These are phyloP conservation scores for Physocladia obscura DNA, from an alignment of 192 early-diverging fungal genomes.

Conservation along the genomic window DNA sequence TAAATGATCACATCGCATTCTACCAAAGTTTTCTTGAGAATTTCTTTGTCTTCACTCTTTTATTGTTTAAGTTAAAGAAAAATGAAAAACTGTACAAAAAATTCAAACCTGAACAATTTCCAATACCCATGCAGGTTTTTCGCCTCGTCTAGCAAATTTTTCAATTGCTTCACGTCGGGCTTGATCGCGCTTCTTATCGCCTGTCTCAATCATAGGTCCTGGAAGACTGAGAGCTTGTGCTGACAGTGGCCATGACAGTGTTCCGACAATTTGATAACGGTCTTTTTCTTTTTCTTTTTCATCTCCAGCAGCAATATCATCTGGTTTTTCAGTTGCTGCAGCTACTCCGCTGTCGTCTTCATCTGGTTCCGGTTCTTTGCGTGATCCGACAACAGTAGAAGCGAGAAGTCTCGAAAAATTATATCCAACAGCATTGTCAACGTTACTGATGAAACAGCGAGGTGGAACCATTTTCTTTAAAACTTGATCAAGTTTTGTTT, in stretches of 20 bases:
- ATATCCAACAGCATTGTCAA: conserved; percentile 58
- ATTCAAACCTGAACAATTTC: conserved; percentile 38
- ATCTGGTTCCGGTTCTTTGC: conserved; percentile 41
- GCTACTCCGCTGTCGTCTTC: conserved; percentile 45
- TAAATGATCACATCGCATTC: conserved; percentile 55
- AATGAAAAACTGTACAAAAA: background rate
- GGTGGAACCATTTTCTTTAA: too few relatives aligned
- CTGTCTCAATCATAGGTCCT: conserved; percentile 51
- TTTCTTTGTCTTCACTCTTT: conserved; percentile 44
- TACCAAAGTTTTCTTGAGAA: conserved; percentile 40
- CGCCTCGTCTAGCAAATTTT: conserved; percentile 47
- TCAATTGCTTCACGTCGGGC: conserved; percentile 54
- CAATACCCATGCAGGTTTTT: conserved; percentile 48
- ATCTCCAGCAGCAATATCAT: background rate
- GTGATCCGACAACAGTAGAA: conserved; percentile 44
- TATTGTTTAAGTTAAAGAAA: too few relatives aligned
- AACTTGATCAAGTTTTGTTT: too few relatives aligned
- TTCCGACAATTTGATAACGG: conserved; percentile 48
- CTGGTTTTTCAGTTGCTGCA: background rate
- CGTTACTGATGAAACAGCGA: conserved; percentile 51
- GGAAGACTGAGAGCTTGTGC: conserved; percentile 23
- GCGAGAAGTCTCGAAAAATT: conserved; percentile 52
- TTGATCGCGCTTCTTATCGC: conserved; percentile 55
- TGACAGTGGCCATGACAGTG: conserved; percentile 19
- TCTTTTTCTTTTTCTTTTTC: conserved; percentile 40